phyloP scores from a whole-genome alignment of 2,329 filamentous ascomycete genomes.

The Aspergillus amoenus region DNA sequence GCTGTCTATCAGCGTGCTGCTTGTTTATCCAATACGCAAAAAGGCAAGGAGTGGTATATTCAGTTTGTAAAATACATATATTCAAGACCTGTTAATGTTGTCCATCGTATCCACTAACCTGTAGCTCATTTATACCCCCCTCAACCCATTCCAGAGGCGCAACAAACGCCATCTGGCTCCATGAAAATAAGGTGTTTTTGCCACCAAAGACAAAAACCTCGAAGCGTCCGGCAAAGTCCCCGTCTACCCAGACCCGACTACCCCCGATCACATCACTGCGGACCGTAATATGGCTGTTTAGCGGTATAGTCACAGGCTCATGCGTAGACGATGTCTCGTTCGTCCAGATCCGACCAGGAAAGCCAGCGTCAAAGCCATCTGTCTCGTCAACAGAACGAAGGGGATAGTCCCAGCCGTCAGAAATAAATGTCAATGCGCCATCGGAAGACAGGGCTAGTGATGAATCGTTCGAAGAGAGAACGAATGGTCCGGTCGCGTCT shows the following conservation, averaged over 20 bases:
- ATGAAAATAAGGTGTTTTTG: conserved; percentile 52
- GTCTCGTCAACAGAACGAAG: conserved; percentile 44
- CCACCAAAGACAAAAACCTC: conserved; percentile 58
- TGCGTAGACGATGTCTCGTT: conserved; percentile 52
- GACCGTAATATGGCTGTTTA: conserved; percentile 23
- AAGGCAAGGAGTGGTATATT: conserved; percentile 43
- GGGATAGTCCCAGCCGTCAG: conserved; percentile 50
- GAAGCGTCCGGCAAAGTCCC: conserved; percentile 50
- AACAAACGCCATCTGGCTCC: conserved; percentile 59
- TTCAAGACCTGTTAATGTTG: background rate
- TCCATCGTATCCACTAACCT: background rate
- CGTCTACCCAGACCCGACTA: conserved; percentile 51
- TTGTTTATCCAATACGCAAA: conserved; percentile 48
- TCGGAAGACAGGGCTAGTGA: conserved; percentile 37
- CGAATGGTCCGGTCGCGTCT: conserved; percentile 47
- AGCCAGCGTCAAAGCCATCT: conserved; percentile 47
- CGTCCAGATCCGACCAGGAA: conserved; percentile 54
- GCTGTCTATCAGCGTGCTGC: conserved; percentile 44
- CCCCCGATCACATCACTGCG: conserved; percentile 47
- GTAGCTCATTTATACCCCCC: conserved; percentile 1
- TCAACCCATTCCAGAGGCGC: conserved; percentile 45
- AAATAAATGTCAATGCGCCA: conserved; percentile 43
- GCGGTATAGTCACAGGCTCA: conserved; percentile 36
- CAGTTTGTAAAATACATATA: background rate
- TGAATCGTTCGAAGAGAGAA: conserved; percentile 45